These are phyloP conservation scores for Zarea fungicola DNA, from an alignment of 2,329 filamentous ascomycete genomes.

Conservation along the genomic window DNA sequence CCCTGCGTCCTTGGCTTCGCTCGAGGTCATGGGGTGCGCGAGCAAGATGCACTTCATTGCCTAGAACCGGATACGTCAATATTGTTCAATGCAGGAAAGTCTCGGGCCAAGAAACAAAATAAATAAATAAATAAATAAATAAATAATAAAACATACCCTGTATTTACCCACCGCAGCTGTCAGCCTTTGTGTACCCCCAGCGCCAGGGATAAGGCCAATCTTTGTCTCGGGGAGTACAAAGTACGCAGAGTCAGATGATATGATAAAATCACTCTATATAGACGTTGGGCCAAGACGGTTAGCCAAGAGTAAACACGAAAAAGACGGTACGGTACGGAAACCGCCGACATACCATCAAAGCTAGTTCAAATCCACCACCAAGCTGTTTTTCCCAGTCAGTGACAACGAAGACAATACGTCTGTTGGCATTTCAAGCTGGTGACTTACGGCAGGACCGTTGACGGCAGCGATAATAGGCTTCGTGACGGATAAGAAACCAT, in stretches of 20 bases:
- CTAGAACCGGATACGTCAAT: too few relatives aligned
- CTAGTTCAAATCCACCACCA: constrained; percentile 38
- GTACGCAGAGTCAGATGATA: constrained; percentile 17
- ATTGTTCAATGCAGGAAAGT: too few relatives aligned
- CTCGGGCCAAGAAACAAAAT: too few relatives aligned
- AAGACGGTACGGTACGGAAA: not conserved
- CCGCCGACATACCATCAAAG: constrained; percentile 28
- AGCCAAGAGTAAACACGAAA: not conserved
- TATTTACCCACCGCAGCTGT: constrained; percentile 22
- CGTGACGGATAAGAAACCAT: constrained; percentile 1
- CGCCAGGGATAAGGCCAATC: constrained; percentile 23
- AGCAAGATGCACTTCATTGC: constrained; percentile 10
- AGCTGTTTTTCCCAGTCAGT: constrained; percentile 21
- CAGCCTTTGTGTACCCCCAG: constrained; percentile 22
- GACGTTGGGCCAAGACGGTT: too few relatives aligned
- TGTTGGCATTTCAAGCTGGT: too few relatives aligned
- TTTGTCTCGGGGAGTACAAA: constrained; percentile 24
- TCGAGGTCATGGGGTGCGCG: constrained; percentile 5
- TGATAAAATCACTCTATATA: constrained; percentile 22
- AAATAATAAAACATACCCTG: constrained; percentile 17
- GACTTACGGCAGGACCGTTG: constrained; percentile 34
- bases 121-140: too few relatives aligned
- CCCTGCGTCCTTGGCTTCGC: constrained; percentile 2
- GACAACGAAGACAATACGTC: not conserved
- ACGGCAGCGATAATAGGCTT: constrained; percentile 40